Base-by-base conservation (phyloP, 2,329 filamentous ascomycete species). In the Trichoderma atroviride region DNA sequence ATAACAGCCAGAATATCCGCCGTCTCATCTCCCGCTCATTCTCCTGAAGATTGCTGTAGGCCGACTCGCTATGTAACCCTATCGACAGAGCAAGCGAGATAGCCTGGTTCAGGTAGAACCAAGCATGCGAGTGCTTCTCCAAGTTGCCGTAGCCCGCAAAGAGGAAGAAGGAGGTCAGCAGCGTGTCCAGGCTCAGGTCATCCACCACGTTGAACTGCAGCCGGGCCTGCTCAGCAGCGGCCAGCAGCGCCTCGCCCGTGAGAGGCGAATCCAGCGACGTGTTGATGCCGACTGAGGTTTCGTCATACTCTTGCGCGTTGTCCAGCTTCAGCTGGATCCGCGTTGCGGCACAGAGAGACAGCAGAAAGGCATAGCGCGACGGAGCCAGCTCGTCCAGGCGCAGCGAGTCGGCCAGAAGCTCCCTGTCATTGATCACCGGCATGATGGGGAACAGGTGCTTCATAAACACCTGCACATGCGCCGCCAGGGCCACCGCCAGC, bases 1-100 rank as follows among this genome's bases (percentile, higher is more conserved):
- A 80, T 0, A 80, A 52, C 0, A 80, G 73, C 78, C 78, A 80
- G 31, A 80, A 78, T 5, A 78, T 72, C 0, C 77, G 74, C 4
- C 77, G 69, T 40, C 76, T 73, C 67, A 70, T 74, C n/a, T 78
- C 76, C 0, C 75, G 71, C 5, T 78, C 76, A 1, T 37, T 65
- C 1, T 73, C 67, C 1, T 73, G 55, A 0, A 78, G 16, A 7
- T 71, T 70, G 13, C 70, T 40, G 35, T 77, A 77, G 0, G 76
- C 75, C 0, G 71, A 62, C 55, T 79, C 77, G 6, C 71, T 71
- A 3, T 76, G 76, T 0, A 78, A 56, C 3, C 75, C 73, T 6
- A 79, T 74, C 0, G 75, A 71, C 11, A 77, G 74, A 0, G 76
- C 75, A 10, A 79, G 72, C 0, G 74, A 75, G 4, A 78, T 78